Evolutionary conservation across 495 filamentous ascomycete genomes (phyloP).

Genomic region (Aspergillus homomorphus): DNA sequence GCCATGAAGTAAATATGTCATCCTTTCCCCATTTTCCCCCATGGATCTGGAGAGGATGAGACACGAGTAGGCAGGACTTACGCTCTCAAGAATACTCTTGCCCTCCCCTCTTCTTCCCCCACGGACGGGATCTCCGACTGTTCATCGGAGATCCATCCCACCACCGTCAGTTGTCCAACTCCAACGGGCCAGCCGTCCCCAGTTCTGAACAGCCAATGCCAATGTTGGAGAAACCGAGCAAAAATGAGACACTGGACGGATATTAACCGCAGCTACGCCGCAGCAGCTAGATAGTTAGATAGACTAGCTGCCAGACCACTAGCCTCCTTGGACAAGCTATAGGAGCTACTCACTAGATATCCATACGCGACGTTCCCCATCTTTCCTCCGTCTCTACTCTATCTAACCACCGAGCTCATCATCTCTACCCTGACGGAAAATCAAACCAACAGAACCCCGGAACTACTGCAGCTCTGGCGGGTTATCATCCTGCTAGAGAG

Average conservation of each 20-base stretch:
- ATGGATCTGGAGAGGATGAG: background rate
- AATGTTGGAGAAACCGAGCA: background rate
- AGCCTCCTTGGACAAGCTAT: background rate
- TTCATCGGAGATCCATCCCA: background rate
- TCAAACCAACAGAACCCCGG: background rate
- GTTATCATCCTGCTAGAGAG: background rate
- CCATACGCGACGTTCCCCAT: background rate
- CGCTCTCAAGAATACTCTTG: background rate
- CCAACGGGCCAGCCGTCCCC: constrained; percentile 1
- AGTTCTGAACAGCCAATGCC: background rate
- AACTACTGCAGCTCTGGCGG: background rate
- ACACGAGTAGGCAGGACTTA: background rate
- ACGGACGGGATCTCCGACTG: constrained; percentile 4
- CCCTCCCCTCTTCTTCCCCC: background rate
- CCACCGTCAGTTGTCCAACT: background rate
- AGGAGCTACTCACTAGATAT: no score
- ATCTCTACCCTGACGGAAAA: background rate
- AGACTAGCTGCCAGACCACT: background rate
- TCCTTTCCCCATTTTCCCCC: no score
- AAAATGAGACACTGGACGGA: background rate
- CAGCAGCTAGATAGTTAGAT: background rate
- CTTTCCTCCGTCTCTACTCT: background rate
- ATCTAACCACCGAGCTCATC: background rate
- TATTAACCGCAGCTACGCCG: background rate
- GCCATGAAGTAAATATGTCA: background rate